Evolutionary conservation across 2,329 filamentous ascomycete species (phyloP), one percentile per base, ranked within the genome.

Genomic region (Elsinoe australis): DNA sequence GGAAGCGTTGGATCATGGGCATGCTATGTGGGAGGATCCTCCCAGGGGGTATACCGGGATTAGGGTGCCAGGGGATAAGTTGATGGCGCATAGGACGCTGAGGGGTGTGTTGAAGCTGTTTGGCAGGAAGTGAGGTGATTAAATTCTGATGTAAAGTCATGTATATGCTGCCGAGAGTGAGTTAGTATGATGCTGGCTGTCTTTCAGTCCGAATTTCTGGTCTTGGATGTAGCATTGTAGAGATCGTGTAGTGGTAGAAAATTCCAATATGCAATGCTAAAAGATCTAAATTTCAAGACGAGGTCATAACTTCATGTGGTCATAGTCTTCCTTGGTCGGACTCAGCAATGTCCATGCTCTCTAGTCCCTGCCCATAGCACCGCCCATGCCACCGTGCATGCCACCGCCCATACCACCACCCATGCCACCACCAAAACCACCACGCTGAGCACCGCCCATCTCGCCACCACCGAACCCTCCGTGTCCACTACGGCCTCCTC

Each of bases 21-120:
- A 56, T 51, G 51, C 55, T 3, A 56, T 56, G 55, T 56, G 55
- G 55, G 55, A 56, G 14, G 51, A 54, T 12, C 55, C 55, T 14
- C 54, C 55, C 10, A 54, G 51, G 31, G 39, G 39, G 4, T 44
- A 44, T 32, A 44, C 39, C 50, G 53, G 12, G 52, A 56, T 54
- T n/a, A 49, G 54, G 47, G 52, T 56, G 12, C 54, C 54, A 9
- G 52, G 52, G 4, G 45, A 38, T 7, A 52, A 55, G 42, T 28
- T 56, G 10, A 55, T 56, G 55, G 55, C 54, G 18, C 55, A 57
- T 49, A 53, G 53, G 22, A 51, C 53, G 14, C 32, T 55, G 17
- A 50, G 52, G 36, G 54, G 54, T 8, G 54, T 55, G 24, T 29
- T 56, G 34, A 54, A 48, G 35, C 44, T 55, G 24, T 56, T 56